Conservation (phyloP, 106 monocot species). For the Dendrobium catenatum region DNA sequence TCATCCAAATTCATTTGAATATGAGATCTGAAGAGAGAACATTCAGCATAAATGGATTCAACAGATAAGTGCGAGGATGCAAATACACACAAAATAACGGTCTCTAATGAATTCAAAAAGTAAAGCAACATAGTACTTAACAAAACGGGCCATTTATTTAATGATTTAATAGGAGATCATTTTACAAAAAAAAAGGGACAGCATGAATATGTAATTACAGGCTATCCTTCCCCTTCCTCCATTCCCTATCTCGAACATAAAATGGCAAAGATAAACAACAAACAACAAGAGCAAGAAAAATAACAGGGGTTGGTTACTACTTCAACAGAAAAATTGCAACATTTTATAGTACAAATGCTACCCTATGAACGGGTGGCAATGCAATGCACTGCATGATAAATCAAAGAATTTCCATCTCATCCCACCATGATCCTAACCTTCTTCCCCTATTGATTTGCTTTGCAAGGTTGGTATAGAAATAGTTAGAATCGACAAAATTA, state of each 20-base stretch:
- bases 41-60: too few relatives aligned
- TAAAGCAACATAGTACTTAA: neutral
- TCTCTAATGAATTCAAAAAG: neutral
- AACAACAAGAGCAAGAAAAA: neutral
- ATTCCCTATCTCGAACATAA: neutral
- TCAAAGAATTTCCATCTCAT: slow-evolving; percentile 13
- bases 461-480: neutral
- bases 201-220: neutral
- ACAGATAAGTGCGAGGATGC: too few relatives aligned
- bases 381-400: slow-evolving; percentile 4
- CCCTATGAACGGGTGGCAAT: neutral
- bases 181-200: slow-evolving; percentile 1
- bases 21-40: too few relatives aligned
- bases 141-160: neutral
- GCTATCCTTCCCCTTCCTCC: neutral
- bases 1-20: too few relatives aligned
- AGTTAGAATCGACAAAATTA: neutral
- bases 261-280: neutral
- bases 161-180: neutral
- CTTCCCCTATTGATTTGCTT: slow-evolving; percentile 5
- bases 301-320: neutral
- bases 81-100: too few relatives aligned
- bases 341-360: neutral
- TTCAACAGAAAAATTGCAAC: neutral
- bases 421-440: neutral